Evolutionary conservation across 495 filamentous ascomycete species (phyloP).

Genomic region (Jackrogersella multiformis): DNA sequence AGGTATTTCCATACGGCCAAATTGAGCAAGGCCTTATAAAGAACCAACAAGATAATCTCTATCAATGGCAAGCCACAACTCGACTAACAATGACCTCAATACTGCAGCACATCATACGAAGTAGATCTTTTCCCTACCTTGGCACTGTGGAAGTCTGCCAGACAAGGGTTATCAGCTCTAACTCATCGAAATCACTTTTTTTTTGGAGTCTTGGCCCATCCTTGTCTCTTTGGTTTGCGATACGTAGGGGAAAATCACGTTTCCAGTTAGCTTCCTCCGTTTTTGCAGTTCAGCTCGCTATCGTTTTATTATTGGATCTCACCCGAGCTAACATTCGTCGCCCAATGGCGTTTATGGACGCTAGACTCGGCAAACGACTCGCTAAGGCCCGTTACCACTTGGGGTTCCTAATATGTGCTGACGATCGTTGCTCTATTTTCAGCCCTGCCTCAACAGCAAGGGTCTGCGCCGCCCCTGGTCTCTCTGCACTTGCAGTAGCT

Average conservation of each 20-base stretch:
- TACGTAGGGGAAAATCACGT: conserved; percentile 13
- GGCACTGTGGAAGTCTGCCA: not conserved
- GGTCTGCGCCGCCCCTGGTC: conserved; percentile 24
- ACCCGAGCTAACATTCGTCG: conserved; percentile 11
- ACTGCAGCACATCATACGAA: not conserved
- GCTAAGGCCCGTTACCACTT: conserved; percentile 12
- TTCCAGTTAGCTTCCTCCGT: conserved; percentile 29
- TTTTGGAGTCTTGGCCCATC: not conserved
- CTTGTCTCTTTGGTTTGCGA: not conserved
- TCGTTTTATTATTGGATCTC: conserved; percentile 30
- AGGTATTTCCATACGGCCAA: not conserved
- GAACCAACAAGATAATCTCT: conserved; percentile 6
- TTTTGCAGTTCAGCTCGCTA: conserved; percentile 35
- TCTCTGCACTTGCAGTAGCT: conserved; percentile 29
- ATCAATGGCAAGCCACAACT: not conserved
- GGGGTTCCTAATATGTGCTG: conserved; percentile 29
- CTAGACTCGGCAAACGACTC: conserved; percentile 24
- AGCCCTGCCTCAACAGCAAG: conserved; percentile 36
- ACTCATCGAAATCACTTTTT: not conserved
- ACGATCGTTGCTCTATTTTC: conserved; percentile 39
- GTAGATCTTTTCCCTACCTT: conserved; percentile 11
- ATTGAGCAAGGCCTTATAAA: conserved; percentile 1
- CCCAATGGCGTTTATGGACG: conserved; percentile 24
- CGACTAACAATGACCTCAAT: not conserved
- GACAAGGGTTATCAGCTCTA: conserved; percentile 2